Percentiles rank a stretch among this genome's conserved stretches.
Conservation (phyloP, 805 yeast genomes). For the Candida coleopterorum region DNA sequence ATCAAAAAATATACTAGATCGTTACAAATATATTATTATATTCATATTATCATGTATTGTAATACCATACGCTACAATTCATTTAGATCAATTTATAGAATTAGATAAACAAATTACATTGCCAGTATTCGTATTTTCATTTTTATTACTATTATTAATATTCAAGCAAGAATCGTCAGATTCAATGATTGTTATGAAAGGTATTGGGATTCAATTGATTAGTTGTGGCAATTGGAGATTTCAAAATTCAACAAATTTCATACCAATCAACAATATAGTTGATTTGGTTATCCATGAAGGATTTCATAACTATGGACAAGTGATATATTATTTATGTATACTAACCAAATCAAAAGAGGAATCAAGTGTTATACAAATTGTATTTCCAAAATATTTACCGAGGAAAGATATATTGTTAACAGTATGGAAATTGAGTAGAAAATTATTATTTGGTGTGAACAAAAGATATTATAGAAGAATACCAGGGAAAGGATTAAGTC, state of each 20-base stretch:
- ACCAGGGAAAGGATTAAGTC: conserved; percentile 33
- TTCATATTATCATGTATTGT: conserved; percentile 1
- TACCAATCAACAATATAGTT: conserved; percentile 51
- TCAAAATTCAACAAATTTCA: conserved; percentile 32
- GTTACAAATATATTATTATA: conserved; percentile 7
- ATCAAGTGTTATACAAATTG: conserved; percentile 24
- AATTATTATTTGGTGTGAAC: conserved; percentile 29
- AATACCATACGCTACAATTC: neutral
- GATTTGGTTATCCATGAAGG: conserved; percentile 76
- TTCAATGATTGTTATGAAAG: conserved; percentile 37
- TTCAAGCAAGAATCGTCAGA: conserved; percentile 37
- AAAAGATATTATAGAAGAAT: conserved; percentile 29
- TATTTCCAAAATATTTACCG: conserved; percentile 41
- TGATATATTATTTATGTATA: conserved; percentile 59
- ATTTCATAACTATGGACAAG: conserved; percentile 59
- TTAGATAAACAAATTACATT: neutral
- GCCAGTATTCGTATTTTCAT: conserved; percentile 5
- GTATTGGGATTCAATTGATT: conserved; percentile 44
- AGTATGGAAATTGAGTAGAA: conserved; percentile 37
- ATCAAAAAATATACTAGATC: conserved; percentile 2
- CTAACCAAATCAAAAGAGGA: conserved; percentile 35
- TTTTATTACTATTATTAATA: conserved; percentile 11
- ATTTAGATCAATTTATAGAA: neutral
- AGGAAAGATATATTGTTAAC: conserved; percentile 34
- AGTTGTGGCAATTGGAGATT: conserved; percentile 23